A percentile compares a stretch with the other conserved stretches of the same genome.
phyloP scores from a whole-genome alignment of 805 yeast genomes.

The Suhomyces sp. region DNA sequence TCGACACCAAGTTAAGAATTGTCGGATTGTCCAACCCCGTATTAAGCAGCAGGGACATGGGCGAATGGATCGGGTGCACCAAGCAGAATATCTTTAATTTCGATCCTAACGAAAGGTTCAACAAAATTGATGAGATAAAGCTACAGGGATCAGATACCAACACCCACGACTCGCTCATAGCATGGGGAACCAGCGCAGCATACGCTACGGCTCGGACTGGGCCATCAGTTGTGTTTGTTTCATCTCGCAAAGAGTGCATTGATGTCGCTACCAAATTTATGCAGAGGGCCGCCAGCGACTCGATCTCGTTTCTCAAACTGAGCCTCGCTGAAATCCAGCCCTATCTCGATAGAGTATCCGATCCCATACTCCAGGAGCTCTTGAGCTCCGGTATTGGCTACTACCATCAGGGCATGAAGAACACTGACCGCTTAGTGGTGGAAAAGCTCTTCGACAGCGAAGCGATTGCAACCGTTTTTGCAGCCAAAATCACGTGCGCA shows the following conservation, averaged over 20 bases:
- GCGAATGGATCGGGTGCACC: constrained; percentile 80
- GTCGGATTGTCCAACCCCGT: constrained; percentile 70
- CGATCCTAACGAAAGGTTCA: constrained; percentile 56
- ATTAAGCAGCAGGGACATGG: constrained; percentile 73
- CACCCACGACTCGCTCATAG: constrained; percentile 52
- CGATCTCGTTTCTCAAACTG: constrained; percentile 37
- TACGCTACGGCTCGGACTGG: constrained; percentile 29
- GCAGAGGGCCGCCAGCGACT: constrained; percentile 35
- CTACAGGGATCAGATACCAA: constrained; percentile 44
- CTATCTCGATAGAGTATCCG: constrained; percentile 45
- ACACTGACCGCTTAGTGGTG: constrained; percentile 52
- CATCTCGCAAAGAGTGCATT: constrained; percentile 52
- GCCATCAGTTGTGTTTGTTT: constrained; percentile 45
- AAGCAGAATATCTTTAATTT: constrained; percentile 66
- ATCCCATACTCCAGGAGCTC: constrained; percentile 42
- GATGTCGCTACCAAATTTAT: constrained; percentile 49
- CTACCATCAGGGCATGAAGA: constrained; percentile 55
- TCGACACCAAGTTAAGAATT: constrained; percentile 55
- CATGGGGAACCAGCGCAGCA: constrained; percentile 50
- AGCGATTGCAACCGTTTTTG: constrained; percentile 54
- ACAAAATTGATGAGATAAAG: constrained; percentile 56
- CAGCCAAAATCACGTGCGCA: constrained; percentile 54
- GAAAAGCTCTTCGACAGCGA: constrained; percentile 51
- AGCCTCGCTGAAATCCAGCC: constrained; percentile 39
- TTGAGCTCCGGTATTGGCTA: constrained; percentile 63